A percentile compares a stretch with the other conserved stretches of the same genome.
These are phyloP conservation scores for Mollisiaceae sp. DNA, from an alignment of 2,329 filamentous ascomycete species.

Conservation along the genomic window DNA sequence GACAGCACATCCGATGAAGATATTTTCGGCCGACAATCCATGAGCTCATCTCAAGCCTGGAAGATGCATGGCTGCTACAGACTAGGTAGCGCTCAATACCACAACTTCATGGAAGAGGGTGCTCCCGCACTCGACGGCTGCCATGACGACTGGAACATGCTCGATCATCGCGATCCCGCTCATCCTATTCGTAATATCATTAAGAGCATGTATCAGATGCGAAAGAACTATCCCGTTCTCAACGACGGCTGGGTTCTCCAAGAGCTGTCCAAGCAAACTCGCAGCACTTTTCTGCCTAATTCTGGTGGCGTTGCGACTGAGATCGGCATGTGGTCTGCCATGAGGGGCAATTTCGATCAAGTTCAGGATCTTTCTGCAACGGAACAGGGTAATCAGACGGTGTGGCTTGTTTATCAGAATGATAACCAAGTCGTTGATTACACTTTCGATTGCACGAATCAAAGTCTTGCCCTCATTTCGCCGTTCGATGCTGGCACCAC, in stretches of 20 bases:
- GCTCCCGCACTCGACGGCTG: neutral
- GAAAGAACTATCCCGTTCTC: constrained; percentile 7
- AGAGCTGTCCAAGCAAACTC: neutral
- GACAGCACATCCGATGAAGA: constrained; percentile 1
- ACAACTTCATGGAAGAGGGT: neutral
- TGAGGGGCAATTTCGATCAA: constrained; percentile 1
- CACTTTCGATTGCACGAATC: neutral
- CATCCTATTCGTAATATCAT: constrained; percentile 8
- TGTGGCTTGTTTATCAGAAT: constrained; percentile 8
- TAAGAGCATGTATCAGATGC: constrained; percentile 7
- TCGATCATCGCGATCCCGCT: neutral
- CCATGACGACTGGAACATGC: neutral
- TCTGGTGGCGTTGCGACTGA: neutral
- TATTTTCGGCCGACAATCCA: constrained; percentile 1
- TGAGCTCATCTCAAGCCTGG: constrained; percentile 3
- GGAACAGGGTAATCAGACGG: neutral
- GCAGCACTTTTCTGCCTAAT: neutral
- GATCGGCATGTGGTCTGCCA: neutral
- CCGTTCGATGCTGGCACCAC: constrained; percentile 3
- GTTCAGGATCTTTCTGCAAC: constrained; percentile 2
- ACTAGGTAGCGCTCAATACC: constrained; percentile 1
- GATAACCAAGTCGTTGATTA: constrained; percentile 1
- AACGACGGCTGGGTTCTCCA: neutral
- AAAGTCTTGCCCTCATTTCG: neutral
- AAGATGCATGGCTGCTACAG: constrained; percentile 6